Evolutionary conservation across 805 yeast genomes (phyloP).

Genomic region (Candida montana): DNA sequence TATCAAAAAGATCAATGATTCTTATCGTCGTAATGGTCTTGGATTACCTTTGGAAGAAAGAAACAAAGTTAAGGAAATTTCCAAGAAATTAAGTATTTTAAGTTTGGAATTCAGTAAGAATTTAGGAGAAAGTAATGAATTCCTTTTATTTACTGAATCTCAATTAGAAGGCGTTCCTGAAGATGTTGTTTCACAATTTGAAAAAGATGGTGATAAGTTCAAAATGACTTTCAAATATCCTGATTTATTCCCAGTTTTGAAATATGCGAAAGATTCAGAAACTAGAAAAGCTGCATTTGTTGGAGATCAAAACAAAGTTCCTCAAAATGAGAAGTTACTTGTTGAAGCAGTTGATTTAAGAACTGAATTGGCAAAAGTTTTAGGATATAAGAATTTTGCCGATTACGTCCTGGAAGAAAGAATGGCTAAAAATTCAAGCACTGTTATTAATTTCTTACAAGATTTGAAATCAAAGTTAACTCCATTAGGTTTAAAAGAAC

Average conservation of each 20-base stretch:
- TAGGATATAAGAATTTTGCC: constrained; percentile 67
- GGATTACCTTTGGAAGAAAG: constrained; percentile 52
- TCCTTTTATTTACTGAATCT: constrained; percentile 50
- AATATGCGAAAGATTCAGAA: constrained; percentile 56
- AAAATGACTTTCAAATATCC: constrained; percentile 82
- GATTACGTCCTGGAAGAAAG: constrained; percentile 69
- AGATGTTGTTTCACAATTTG: constrained; percentile 55
- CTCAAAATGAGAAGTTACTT: constrained; percentile 58
- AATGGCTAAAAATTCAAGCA: constrained; percentile 68
- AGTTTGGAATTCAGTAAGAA: constrained; percentile 56
- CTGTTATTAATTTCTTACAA: constrained; percentile 54
- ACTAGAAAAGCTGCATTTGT: constrained; percentile 63
- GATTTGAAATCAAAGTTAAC: constrained; percentile 56
- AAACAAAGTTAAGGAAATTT: constrained; percentile 49
- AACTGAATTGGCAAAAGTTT: constrained; percentile 50
- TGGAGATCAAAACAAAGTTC: constrained; percentile 64
- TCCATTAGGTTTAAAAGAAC: constrained; percentile 56
- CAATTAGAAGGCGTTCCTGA: constrained; percentile 73
- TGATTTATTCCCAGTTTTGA: constrained; percentile 71
- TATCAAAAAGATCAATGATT: constrained; percentile 50
- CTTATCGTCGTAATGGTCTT: constrained; percentile 65
- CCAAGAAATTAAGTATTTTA: constrained; percentile 54
- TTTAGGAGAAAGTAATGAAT: constrained; percentile 66
- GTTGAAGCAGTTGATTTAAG: constrained; percentile 57
- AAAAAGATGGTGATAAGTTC: constrained; percentile 30